Conservation (phyloP, 2,329 filamentous ascomycete species). For the Ilyonectria sp. region DNA sequence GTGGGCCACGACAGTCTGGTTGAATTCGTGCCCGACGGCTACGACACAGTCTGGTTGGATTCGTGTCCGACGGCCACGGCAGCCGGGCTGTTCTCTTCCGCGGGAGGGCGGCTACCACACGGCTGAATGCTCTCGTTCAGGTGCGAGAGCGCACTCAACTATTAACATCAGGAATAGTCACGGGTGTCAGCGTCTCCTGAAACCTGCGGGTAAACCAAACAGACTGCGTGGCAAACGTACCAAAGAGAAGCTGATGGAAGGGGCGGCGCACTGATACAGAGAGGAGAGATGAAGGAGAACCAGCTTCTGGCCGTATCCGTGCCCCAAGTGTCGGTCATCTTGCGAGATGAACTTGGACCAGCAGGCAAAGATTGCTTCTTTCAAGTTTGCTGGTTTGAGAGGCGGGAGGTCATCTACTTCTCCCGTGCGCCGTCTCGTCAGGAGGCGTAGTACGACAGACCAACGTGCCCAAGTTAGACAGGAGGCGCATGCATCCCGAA, state of each 20-base stretch:
- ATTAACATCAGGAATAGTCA: neutral
- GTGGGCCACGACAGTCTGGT: neutral
- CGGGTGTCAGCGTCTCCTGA: neutral
- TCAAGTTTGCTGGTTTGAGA: no score
- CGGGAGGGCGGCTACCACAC: neutral
- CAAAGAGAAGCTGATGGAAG: neutral
- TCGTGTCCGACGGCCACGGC: neutral
- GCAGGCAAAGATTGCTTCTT: no score
- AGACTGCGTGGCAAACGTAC: neutral
- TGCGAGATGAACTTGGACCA: no score
- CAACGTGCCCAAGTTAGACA: no score
- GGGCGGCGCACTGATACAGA: no score
- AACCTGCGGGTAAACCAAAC: neutral
- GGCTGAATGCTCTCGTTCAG: neutral
- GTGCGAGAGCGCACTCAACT: neutral
- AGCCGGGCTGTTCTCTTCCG: neutral
- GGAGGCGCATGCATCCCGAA: no score
- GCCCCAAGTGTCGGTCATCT: no score
- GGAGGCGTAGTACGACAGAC: no score
- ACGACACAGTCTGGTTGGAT: neutral
- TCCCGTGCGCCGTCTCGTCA: no score
- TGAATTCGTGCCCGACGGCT: neutral
- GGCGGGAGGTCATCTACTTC: no score
- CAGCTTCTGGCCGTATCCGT: no score
- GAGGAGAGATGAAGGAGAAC: no score